Base-by-base conservation (phyloP, 1,284 basidiomycete species). In the Vanrija pseudolonga region DNA sequence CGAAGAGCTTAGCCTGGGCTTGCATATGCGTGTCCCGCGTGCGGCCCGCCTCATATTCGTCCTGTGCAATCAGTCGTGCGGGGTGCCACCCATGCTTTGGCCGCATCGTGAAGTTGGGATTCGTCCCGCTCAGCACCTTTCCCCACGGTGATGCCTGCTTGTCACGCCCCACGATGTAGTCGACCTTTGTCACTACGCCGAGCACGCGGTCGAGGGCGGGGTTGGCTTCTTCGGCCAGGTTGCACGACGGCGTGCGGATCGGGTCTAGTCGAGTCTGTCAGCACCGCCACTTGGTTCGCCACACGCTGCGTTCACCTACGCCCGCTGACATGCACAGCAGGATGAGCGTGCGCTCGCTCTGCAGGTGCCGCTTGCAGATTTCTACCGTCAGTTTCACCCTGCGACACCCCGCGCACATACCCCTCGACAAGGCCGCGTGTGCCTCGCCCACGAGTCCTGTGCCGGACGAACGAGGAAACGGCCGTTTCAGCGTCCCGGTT, bases 161-260 rank as follows among this genome's bases (percentile, higher is more conserved):
- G 24, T 41, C 23, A 1, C 19, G 23, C 14, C 32, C 42, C 37
- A 46, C 52, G 8, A 64, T 61, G 1, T 39, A 6, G 49, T 70
- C 66, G 1, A 61, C 59, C 45, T 63, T 57, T n/a, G 66, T 68
- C 42, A 68, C 50, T 6, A 66, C 12, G 60, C 65, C 54, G 5
- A 66, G 55, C 0, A 60, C 59, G 3, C 62, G 53, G 3, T 36
- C 22, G 4, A 64, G 60, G 0, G 41, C 23, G 0, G 61, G 59
- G 42, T 68, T 62, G 26, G 50, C 23, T 39, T 58, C 48, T 17
- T 19, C 42, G 0, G 59, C 60, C 1, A 68, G 42, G 32, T 54
- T 3, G 6, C 61, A 45, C 32, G 42, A 56, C 3, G 44, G 45
- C 17, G 51, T 48, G 17, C 19, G 19, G 3, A 57, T 55, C 1